These are phyloP conservation scores for Aschersonia sp. DNA, from an alignment of 2,329 filamentous ascomycete genomes.

Conservation along the genomic window DNA sequence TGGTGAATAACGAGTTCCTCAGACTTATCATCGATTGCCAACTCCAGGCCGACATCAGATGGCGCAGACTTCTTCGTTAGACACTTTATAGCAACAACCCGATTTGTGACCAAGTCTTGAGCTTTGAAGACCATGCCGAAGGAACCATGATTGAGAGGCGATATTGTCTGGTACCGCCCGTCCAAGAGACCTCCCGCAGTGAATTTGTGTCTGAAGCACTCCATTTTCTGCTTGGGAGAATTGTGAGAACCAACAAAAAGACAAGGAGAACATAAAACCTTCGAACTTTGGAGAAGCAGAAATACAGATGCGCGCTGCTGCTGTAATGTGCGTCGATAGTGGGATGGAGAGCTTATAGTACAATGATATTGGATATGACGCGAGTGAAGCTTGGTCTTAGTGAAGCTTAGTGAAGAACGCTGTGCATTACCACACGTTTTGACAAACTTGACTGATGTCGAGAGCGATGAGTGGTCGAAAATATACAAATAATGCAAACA, in stretches of 20 bases:
- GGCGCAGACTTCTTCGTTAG: slow-evolving; percentile 67
- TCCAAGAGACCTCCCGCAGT: slow-evolving; percentile 66
- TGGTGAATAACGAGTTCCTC: slow-evolving; percentile 72
- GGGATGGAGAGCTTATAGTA: too few relatives aligned
- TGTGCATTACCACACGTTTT: not conserved
- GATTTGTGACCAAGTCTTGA: slow-evolving; percentile 59
- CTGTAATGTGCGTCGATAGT: not conserved
- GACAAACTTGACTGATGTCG: not conserved
- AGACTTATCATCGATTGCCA: slow-evolving; percentile 68
- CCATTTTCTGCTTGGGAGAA: slow-evolving; percentile 32
- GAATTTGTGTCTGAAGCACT: slow-evolving; percentile 78
- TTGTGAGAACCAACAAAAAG: too few relatives aligned
- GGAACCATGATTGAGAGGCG: slow-evolving; percentile 94
- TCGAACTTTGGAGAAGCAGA: not conserved
- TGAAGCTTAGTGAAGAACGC: not conserved
- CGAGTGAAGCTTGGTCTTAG: too few relatives aligned
- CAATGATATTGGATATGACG: too few relatives aligned
- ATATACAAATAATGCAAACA: slow-evolving; percentile 18
- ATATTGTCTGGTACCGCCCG: slow-evolving; percentile 81
- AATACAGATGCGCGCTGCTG: not conserved
- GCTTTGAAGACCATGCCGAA: slow-evolving; percentile 98
- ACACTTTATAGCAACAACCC: slow-evolving; percentile 90
- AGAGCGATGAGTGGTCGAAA: slow-evolving; percentile 8
- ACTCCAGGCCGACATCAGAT: slow-evolving; percentile 43
- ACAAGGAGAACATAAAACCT: not conserved